Conservation (phyloP, 2,329 filamentous ascomycete genomes). For the Alternaria atra region DNA sequence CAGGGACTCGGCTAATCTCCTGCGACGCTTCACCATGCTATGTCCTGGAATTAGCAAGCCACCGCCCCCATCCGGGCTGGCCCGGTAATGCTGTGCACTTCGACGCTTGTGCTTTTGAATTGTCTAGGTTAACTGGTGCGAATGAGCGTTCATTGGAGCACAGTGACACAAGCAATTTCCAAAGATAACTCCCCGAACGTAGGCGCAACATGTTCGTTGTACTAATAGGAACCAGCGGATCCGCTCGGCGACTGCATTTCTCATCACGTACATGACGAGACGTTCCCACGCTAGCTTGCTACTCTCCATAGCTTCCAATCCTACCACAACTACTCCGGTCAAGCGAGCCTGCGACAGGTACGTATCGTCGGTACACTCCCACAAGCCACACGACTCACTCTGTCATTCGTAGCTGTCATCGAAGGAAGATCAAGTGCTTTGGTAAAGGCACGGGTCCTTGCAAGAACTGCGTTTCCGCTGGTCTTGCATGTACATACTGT, state of each 20-base stretch:
- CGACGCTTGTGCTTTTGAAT: conserved; percentile 46
- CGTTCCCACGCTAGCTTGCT: conserved; percentile 7
- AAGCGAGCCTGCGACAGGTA: conserved; percentile 56
- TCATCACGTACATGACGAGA: conserved; percentile 28
- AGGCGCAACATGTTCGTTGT: conserved; percentile 38
- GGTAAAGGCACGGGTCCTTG: conserved; percentile 63
- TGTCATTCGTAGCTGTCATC: conserved; percentile 51
- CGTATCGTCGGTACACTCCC: conserved; percentile 24
- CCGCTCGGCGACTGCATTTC: conserved; percentile 32
- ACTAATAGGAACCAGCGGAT: conserved; percentile 36
- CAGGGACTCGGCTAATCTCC: too few relatives aligned
- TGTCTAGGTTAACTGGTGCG: conserved; percentile 43
- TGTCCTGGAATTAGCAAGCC: conserved; percentile 32
- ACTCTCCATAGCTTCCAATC: conserved; percentile 30
- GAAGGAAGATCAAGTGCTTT: conserved; percentile 62
- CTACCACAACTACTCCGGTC: conserved; percentile 47
- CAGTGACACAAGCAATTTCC: conserved; percentile 44
- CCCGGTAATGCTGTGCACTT: conserved; percentile 41
- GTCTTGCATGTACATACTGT: conserved; percentile 68
- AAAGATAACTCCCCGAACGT: conserved; percentile 32
- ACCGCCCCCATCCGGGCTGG: conserved; percentile 32
- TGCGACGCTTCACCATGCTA: conserved; percentile 22
- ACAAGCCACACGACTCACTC: conserved; percentile 19
- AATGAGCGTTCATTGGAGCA: conserved; percentile 39
- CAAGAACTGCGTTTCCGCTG: conserved; percentile 68